A percentile compares a stretch with the other conserved stretches of the same genome.
phyloP scores from a whole-genome alignment of 1,139 yeast genomes.

The Sugiyamaella pinicola region DNA sequence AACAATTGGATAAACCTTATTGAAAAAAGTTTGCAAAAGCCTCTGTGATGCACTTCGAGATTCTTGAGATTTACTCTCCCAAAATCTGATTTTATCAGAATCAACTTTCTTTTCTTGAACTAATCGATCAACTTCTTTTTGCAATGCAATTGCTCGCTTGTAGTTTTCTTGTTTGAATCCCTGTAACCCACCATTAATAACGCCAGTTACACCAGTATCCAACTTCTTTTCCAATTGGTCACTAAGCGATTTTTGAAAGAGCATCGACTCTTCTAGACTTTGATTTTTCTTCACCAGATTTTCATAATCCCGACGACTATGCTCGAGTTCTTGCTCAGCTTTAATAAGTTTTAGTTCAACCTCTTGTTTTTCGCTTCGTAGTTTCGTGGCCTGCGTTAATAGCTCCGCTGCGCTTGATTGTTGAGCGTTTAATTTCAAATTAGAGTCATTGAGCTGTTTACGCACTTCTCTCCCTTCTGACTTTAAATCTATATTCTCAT shows the following conservation, averaged over 20 bases:
- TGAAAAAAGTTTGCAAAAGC: slow-evolving; percentile 19
- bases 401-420: slow-evolving; percentile 4
- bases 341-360: slow-evolving; percentile 7
- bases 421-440: not conserved
- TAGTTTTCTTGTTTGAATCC: slow-evolving; percentile 23
- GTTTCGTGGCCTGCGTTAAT: slow-evolving; percentile 1
- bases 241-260: slow-evolving; percentile 15
- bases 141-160: slow-evolving; percentile 17
- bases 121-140: slow-evolving; percentile 19
- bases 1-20: slow-evolving; percentile 7
- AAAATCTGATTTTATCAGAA: slow-evolving; percentile 19
- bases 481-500: slow-evolving; percentile 2
- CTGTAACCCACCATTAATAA: slow-evolving; percentile 19
- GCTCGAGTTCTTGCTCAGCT: slow-evolving; percentile 18
- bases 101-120: slow-evolving; percentile 22
- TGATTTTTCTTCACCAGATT: slow-evolving; percentile 8
- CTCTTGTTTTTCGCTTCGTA: slow-evolving; percentile 18
- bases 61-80: slow-evolving; percentile 20
- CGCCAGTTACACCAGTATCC: slow-evolving; percentile 10
- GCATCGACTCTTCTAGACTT: slow-evolving; percentile 18
- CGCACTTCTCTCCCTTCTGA: slow-evolving; percentile 7
- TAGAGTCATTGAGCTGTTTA: slow-evolving; percentile 1
- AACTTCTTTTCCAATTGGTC: slow-evolving; percentile 21
- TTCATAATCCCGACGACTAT: slow-evolving; percentile 14
- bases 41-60: slow-evolving; percentile 12